A percentile compares a stretch with the other conserved stretches of the same genome.
These are phyloP conservation scores for Cladosporium colombiae DNA, from an alignment of 2,329 filamentous ascomycete genomes.

Conservation along the genomic window DNA sequence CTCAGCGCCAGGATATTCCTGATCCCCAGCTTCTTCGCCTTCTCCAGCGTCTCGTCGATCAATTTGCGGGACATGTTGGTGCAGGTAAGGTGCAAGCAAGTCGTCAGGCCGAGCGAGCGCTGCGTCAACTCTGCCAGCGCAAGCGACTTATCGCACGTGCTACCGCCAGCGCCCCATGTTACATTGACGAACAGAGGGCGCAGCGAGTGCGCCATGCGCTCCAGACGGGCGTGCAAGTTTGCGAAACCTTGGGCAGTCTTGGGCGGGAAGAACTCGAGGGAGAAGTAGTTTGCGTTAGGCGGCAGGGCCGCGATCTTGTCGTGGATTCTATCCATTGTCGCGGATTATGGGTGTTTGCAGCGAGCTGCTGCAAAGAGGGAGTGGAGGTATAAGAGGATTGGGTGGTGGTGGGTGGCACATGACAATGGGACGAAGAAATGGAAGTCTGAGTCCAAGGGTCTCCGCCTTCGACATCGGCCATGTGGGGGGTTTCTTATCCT, in stretches of 20 bases:
- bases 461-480: neutral
- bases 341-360: slow-evolving; percentile 1
- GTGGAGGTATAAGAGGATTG: neutral
- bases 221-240: slow-evolving; percentile 88
- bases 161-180: slow-evolving; percentile 96
- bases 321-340: slow-evolving; percentile 60
- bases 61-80: slow-evolving; percentile 91
- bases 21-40: slow-evolving; percentile 86
- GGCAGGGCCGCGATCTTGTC: slow-evolving; percentile 92
- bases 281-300: slow-evolving; percentile 81
- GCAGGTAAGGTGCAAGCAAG: slow-evolving; percentile 93
- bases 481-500: neutral
- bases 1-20: slow-evolving; percentile 90
- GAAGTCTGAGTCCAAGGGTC: neutral
- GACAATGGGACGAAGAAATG: neutral
- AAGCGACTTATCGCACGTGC: slow-evolving; percentile 85
- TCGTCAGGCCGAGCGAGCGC: slow-evolving; percentile 86
- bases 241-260: slow-evolving; percentile 95
- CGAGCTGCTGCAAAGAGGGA: neutral
- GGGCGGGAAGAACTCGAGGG: slow-evolving; percentile 98
- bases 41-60: slow-evolving; percentile 85
- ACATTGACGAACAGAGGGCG: slow-evolving; percentile 94
- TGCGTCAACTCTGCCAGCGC: slow-evolving; percentile 95
- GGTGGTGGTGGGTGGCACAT: neutral
- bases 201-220: slow-evolving; percentile 90